These are phyloP conservation scores for Tagetes patula DNA, from an alignment of 129 eudicot species.

Conservation along the genomic window DNA sequence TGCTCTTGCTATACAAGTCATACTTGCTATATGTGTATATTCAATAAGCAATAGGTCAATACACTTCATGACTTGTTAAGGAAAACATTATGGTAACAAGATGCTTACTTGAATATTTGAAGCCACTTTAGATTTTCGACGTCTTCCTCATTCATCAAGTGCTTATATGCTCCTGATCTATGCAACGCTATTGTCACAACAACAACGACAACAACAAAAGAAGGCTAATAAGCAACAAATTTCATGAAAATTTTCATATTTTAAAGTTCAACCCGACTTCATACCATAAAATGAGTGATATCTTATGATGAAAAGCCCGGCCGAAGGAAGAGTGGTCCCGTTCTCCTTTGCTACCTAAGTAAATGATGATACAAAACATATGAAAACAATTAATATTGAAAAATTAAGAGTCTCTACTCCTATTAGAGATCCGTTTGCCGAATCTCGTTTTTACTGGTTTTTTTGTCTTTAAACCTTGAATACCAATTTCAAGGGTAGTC, in stretches of 20 bases:
- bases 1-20: slow-evolving; percentile 87
- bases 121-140: slow-evolving; percentile 80
- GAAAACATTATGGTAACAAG: not conserved
- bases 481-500: too few species aligned
- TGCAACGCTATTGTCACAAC: slow-evolving; percentile 57
- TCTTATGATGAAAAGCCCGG: slow-evolving; percentile 86
- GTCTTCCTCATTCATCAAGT: slow-evolving; percentile 85
- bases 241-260: not conserved
- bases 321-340: slow-evolving; percentile 69
- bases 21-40: slow-evolving; percentile 54
- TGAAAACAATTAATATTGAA: not conserved
- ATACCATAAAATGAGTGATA: slow-evolving; percentile 88
- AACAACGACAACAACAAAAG: not conserved
- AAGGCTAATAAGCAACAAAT: not conserved
- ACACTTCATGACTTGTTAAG: not conserved
- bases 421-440: not conserved
- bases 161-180: slow-evolving; percentile 69
- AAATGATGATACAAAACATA: not conserved
- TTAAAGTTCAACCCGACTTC: not conserved
- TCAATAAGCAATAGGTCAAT: not conserved
- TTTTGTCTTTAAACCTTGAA: too few species aligned
- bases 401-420: too few species aligned
- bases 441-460: not conserved
- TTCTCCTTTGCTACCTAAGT: slow-evolving; percentile 76
- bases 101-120: slow-evolving; percentile 63